Evolutionary conservation across 305 asterid species (phyloP), one percentile per base, ranked within the genome.

Genomic region (Striga hermonthica): DNA sequence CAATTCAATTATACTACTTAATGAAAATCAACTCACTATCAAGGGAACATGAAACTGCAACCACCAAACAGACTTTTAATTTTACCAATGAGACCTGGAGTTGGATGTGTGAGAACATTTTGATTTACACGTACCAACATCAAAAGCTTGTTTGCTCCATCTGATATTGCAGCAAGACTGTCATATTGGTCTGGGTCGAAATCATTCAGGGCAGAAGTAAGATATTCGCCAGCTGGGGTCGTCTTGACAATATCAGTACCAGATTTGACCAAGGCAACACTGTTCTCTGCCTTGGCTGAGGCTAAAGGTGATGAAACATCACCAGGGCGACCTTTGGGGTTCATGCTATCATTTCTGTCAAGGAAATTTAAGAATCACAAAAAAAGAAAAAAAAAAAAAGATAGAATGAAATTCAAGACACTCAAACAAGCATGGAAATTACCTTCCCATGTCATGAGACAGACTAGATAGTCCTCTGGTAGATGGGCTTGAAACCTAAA

Each of bases 201-300:
- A 64, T 91, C 97, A 74, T 80, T 87, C 64, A 94, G 81, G 55
- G 99, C 97, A 58, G 97, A 81, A 56, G 99, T 94, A 65, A 94
- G 98, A 80, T 94, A 94, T 78, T 94, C 99, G 64, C 98, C 99
- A 58, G 98, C 99, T 45, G 98, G 99, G 63, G 98, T 94, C 65
- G 84, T 79, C 84, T 91, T 94, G 67, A 80, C 80, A 75, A 77
- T 85, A 73, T 88, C 98, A 66, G 70, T 64, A 60, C 86, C 82
- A 61, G 94, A 72, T 74, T 88, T 85, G 70, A 94, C 96, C 88
- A 94, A 78, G 68, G 97, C 84, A 81, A 84, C 74, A 60, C 95
- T 77, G 68, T 77, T 82, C 60, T 84, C 96, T 58, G 77, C 71
- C 83, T 85, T 85, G 55, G 80, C 85, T 61, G 84, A 71, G 68